phyloP scores from a whole-genome alignment of 495 filamentous ascomycete genomes.

The Amniculicola lignicola region DNA sequence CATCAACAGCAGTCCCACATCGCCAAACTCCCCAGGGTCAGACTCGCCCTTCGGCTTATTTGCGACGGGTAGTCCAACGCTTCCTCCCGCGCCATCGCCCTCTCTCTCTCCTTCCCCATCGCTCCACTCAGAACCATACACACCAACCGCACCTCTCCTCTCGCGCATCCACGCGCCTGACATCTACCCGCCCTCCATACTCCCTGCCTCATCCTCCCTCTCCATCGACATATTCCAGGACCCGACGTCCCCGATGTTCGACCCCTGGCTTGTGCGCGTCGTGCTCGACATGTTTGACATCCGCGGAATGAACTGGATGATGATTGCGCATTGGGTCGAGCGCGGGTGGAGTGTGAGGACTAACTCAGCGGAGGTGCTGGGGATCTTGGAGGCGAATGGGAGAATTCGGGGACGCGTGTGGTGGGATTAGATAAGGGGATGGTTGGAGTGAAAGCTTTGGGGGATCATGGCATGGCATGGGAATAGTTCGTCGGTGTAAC shows the following conservation, averaged over 20 bases:
- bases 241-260: slow-evolving; percentile 11
- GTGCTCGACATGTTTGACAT: slow-evolving; percentile 32
- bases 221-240: slow-evolving; percentile 5
- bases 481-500: too few relatives aligned
- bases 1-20: background rate
- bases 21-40: background rate
- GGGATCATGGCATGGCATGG: too few relatives aligned
- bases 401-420: slow-evolving; percentile 15
- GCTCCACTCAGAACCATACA: too few relatives aligned
- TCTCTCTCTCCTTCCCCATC: background rate
- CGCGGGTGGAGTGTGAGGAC: slow-evolving; percentile 22
- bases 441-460: background rate
- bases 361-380: slow-evolving; percentile 24
- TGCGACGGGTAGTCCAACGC: background rate
- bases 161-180: background rate
- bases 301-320: slow-evolving; percentile 29
- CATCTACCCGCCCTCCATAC: background rate
- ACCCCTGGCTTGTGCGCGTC: slow-evolving; percentile 31
- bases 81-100: background rate
- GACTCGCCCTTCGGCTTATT: slow-evolving; percentile 6
- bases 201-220: background rate
- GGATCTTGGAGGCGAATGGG: slow-evolving; percentile 27
- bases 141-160: background rate
- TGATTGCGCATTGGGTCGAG: slow-evolving; percentile 28
- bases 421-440: slow-evolving; percentile 26